A percentile compares a stretch with the other conserved stretches of the same genome.
These are phyloP conservation scores for Fusarium duplospermum DNA, from an alignment of 2,329 filamentous ascomycete genomes.

Conservation along the genomic window DNA sequence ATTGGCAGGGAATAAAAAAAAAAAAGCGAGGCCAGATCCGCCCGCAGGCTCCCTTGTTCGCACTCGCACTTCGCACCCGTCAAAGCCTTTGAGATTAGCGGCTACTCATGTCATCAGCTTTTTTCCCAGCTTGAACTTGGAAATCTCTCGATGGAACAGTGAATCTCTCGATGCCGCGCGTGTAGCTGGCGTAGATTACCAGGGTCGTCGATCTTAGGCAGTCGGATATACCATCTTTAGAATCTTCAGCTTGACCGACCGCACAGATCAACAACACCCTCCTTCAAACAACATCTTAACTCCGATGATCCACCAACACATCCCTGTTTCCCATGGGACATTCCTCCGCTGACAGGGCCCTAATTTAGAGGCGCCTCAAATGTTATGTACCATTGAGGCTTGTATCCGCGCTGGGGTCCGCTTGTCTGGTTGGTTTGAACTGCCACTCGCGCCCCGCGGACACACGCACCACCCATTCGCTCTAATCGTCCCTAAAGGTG, in stretches of 20 bases:
- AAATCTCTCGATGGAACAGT: neutral
- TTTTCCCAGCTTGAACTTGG: too few species aligned
- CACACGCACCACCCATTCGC: neutral
- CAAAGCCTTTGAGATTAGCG: neutral
- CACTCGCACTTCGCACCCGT: slow-evolving; percentile 7
- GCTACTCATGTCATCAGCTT: neutral
- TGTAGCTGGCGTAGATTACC: neutral
- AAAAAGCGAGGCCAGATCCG: neutral
- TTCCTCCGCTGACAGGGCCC: slow-evolving; percentile 25
- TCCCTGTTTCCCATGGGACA: neutral
- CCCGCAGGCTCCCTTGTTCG: neutral
- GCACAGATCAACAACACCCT: neutral
- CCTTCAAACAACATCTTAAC: neutral
- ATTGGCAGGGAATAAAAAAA: neutral
- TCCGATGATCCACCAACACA: neutral
- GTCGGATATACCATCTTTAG: neutral
- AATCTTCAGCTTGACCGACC: neutral
- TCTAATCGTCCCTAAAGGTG: neutral
- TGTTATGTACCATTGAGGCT: neutral
- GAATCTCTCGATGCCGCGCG: neutral
- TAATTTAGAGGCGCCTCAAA: slow-evolving; percentile 23
- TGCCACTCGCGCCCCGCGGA: neutral
- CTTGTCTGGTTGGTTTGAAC: neutral
- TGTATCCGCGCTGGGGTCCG: neutral
- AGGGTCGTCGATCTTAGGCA: neutral